Conservation (phyloP, 495 filamentous ascomycete species). For the Hypoxylon cercidicola region DNA sequence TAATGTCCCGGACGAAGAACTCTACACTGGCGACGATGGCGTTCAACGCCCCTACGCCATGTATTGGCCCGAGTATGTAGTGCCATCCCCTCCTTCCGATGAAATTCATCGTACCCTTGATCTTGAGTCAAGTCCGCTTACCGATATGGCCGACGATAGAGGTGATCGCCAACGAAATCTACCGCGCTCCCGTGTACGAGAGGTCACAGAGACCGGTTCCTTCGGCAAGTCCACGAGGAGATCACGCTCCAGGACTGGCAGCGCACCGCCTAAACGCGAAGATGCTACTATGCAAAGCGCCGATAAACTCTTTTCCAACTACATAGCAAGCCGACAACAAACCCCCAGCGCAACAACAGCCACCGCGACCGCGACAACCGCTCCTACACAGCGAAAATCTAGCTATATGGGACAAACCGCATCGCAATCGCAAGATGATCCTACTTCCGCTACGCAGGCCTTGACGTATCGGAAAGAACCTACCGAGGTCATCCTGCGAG, state of each 20-base stretch:
- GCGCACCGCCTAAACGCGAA: slow-evolving; percentile 59
- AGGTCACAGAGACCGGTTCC: slow-evolving; percentile 61
- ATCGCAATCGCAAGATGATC: slow-evolving; percentile 45
- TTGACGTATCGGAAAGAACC: slow-evolving; percentile 56
- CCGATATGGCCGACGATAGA: slow-evolving; percentile 26
- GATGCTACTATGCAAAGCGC: slow-evolving; percentile 65
- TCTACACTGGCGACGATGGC: slow-evolving; percentile 66
- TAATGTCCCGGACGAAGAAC: slow-evolving; percentile 68
- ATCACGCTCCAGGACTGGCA: slow-evolving; percentile 62
- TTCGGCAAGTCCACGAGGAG: slow-evolving; percentile 67
- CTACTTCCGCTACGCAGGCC: slow-evolving; percentile 37
- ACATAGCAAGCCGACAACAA: slow-evolving; percentile 48
- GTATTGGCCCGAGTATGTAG: slow-evolving; percentile 63
- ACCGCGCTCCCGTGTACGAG: slow-evolving; percentile 51
- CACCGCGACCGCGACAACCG: slow-evolving; percentile 13
- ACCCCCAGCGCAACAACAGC: slow-evolving; percentile 19
- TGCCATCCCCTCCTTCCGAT: neutral
- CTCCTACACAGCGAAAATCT: slow-evolving; percentile 43
- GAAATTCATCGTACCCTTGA: slow-evolving; percentile 1
- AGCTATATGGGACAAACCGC: slow-evolving; percentile 38
- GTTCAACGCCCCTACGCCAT: slow-evolving; percentile 65
- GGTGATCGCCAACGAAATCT: slow-evolving; percentile 42
- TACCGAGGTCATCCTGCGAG: slow-evolving; percentile 83
- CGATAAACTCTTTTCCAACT: slow-evolving; percentile 60
- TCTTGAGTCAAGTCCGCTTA: slow-evolving; percentile 27